A percentile compares a stretch with the other conserved stretches of the same genome.
phyloP scores from a whole-genome alignment of 2,329 filamentous ascomycete genomes.

The Epichloe hybrida region DNA sequence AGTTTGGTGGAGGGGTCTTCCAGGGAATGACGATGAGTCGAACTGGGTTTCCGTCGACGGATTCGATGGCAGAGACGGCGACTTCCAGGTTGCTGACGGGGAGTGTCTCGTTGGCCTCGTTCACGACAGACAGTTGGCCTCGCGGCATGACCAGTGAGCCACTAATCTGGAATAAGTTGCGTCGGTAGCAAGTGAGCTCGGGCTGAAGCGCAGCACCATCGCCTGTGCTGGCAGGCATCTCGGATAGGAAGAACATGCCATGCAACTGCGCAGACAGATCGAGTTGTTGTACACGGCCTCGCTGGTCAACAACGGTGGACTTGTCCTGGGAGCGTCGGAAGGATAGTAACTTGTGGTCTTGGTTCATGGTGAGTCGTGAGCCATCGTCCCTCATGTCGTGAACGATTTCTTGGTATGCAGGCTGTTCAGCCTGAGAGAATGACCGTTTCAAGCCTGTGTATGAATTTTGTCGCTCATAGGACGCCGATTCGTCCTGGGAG shows the following conservation, averaged over 20 bases:
- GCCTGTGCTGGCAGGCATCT: slow-evolving; percentile 52
- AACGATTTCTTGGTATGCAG: slow-evolving; percentile 46
- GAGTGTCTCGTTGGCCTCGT: slow-evolving; percentile 71
- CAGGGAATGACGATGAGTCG: slow-evolving; percentile 94
- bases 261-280: slow-evolving; percentile 61
- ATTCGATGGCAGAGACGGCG: slow-evolving; percentile 83
- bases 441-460: slow-evolving; percentile 44
- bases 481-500: slow-evolving; percentile 38
- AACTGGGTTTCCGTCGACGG: slow-evolving; percentile 80
- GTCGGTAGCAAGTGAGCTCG: slow-evolving; percentile 88
- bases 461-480: slow-evolving; percentile 39
- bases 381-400: slow-evolving; percentile 46
- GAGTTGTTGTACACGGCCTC: slow-evolving; percentile 46
- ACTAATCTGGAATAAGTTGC: slow-evolving; percentile 92
- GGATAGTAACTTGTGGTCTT: slow-evolving; percentile 47
- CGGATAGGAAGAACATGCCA: slow-evolving; percentile 80
- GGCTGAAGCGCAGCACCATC: slow-evolving; percentile 50
- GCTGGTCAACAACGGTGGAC: slow-evolving; percentile 45
- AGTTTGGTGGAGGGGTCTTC: slow-evolving; percentile 83
- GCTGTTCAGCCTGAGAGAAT: slow-evolving; percentile 41
- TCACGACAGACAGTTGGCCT: slow-evolving; percentile 65
- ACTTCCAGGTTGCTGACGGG: slow-evolving; percentile 75
- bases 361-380: slow-evolving; percentile 42
- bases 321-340: slow-evolving; percentile 46
- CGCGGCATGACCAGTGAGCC: slow-evolving; percentile 73